Conservation (phyloP, 2,329 filamentous ascomycete species). For the Podosphaera leucotricha region DNA sequence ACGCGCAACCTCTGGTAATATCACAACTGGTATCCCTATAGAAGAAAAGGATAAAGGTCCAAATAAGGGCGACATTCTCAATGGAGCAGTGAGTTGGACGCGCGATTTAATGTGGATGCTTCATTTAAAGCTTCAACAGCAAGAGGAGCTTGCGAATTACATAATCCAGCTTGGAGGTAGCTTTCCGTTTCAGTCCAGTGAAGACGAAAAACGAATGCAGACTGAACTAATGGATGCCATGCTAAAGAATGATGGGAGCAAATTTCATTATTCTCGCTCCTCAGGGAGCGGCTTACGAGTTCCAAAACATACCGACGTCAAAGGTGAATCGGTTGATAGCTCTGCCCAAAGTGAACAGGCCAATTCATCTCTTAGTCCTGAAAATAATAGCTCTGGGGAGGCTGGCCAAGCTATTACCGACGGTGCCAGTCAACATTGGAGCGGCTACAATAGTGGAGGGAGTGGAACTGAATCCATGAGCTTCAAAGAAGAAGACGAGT, state of each 20-base stretch:
- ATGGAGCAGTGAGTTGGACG: conserved; percentile 91
- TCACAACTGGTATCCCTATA: conserved; percentile 74
- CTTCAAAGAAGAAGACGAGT: conserved; percentile 92
- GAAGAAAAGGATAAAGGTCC: conserved; percentile 98
- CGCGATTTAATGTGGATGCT: conserved; percentile 95
- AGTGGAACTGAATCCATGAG: conserved; percentile 42
- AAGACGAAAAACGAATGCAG: conserved; percentile 90
- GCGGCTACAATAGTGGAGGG: conserved; percentile 46
- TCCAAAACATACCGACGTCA: conserved; percentile 77
- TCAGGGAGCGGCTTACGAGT: conserved; percentile 72
- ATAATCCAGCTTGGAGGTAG: conserved; percentile 49
- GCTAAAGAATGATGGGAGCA: conserved; percentile 46
- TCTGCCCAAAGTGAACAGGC: conserved; percentile 16
- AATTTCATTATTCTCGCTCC: conserved; percentile 66
- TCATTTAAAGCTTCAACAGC: conserved; percentile 68
- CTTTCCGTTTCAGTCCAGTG: conserved; percentile 61
- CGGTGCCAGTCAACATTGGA: conserved; percentile 31
- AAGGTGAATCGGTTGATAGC: conserved; percentile 49
- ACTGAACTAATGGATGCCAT: conserved; percentile 76
- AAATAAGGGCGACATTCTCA: conserved; percentile 96
- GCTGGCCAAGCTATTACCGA: conserved; percentile 11
- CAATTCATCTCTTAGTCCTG: conserved; percentile 29
- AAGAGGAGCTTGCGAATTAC: conserved; percentile 61
- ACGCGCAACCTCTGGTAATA: conserved; percentile 55
- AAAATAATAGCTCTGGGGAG: conserved; percentile 14